A percentile compares a stretch with the other conserved stretches of the same genome.
These are phyloP conservation scores for Trichophaea hybrida DNA, from an alignment of 2,329 filamentous ascomycete species.

Conservation along the genomic window DNA sequence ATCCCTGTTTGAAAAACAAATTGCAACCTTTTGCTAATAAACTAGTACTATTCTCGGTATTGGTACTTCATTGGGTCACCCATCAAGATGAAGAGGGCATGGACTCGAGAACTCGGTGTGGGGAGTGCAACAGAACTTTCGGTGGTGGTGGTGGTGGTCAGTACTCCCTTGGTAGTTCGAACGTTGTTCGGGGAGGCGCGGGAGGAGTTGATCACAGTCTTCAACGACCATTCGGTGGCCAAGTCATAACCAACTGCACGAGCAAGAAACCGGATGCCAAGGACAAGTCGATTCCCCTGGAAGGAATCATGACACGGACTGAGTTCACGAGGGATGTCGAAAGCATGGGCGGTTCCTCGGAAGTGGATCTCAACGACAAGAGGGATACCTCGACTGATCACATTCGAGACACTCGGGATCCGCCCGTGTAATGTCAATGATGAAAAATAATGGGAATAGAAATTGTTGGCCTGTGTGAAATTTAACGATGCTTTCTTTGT, in stretches of 20 bases:
- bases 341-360: slow-evolving; percentile 7
- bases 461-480: not conserved
- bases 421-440: not conserved
- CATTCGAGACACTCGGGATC: not conserved
- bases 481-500: not conserved
- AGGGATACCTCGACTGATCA: not conserved
- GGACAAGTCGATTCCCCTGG: slow-evolving; percentile 11
- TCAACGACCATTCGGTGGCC: slow-evolving; percentile 2
- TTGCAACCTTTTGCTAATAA: not conserved
- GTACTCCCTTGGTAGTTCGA: slow-evolving; percentile 10
- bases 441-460: not conserved
- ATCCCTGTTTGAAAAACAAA: not conserved
- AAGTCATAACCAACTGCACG: slow-evolving; percentile 13
- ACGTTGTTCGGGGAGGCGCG: not conserved
- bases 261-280: slow-evolving; percentile 2
- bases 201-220: not conserved
- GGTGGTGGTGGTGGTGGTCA: not conserved
- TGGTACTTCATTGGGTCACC: slow-evolving; percentile 49
- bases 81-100: slow-evolving; percentile 30
- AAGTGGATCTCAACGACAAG: not conserved
- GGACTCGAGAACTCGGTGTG: slow-evolving; percentile 4
- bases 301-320: slow-evolving; percentile 15
- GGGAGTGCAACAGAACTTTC: slow-evolving; percentile 11
- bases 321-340: slow-evolving; percentile 20
- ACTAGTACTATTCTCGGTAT: slow-evolving; percentile 43